Evolutionary conservation across 768 basidiomycete species (phyloP).

Genomic region (Pulveroboletus sp.): DNA sequence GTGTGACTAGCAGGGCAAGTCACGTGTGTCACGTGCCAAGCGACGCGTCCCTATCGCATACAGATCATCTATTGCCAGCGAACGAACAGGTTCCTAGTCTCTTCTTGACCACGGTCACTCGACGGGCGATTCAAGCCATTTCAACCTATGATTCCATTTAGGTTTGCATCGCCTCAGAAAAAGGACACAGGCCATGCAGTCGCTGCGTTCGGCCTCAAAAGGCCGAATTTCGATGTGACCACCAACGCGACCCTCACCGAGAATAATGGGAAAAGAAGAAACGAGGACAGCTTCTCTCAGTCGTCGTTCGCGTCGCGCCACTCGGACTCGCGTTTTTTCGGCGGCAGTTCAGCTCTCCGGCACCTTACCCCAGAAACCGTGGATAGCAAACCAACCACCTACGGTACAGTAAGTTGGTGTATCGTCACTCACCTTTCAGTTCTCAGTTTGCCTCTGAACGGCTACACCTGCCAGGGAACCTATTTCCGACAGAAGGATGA

Average conservation of each 20-base stretch:
- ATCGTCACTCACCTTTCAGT: neutral
- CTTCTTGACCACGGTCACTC: neutral
- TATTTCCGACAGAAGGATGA: conserved; percentile 8
- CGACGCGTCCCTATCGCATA: conserved; percentile 9
- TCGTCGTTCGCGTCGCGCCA: conserved; percentile 10
- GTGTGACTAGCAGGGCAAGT: neutral
- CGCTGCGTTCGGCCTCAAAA: conserved; percentile 9
- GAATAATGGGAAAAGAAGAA: conserved; percentile 1
- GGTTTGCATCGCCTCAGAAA: conserved; percentile 11
- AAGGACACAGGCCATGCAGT: conserved; percentile 4
- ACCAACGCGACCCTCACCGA: conserved; percentile 8
- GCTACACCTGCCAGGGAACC: conserved; percentile 3
- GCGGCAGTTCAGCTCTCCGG: conserved; percentile 7
- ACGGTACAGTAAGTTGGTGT: conserved; percentile 6
- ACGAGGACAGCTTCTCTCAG: conserved; percentile 7
- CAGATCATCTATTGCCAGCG: neutral
- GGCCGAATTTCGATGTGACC: conserved; percentile 3
- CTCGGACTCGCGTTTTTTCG: conserved; percentile 8
- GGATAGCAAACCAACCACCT: conserved; percentile 3
- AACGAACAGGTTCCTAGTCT: neutral
- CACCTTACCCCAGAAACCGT: neutral
- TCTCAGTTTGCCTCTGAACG: neutral
- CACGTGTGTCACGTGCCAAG: conserved; percentile 15
- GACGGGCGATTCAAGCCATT: neutral
- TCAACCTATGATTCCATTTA: conserved; percentile 15